Percentiles rank a stretch among this genome's conserved stretches.
These are phyloP conservation scores for Aristolochia californica DNA, from an alignment of 164 flowering plant species.

Conservation along the genomic window DNA sequence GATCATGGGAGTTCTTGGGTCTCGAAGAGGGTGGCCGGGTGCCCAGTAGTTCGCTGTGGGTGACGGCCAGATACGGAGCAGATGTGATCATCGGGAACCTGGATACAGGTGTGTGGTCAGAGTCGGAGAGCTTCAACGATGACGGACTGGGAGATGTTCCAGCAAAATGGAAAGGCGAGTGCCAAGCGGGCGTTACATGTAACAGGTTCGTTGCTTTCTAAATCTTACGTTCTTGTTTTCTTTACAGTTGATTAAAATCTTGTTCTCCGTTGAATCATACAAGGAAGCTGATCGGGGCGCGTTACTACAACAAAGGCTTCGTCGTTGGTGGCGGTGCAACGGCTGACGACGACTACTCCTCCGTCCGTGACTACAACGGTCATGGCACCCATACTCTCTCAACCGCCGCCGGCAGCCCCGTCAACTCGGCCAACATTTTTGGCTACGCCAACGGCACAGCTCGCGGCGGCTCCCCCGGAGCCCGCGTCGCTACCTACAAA, in stretches of 20 bases:
- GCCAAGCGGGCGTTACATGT: constrained; percentile 4
- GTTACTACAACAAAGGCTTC: constrained; percentile 11
- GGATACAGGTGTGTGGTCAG: constrained; percentile 9
- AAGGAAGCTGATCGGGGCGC: constrained; percentile 16
- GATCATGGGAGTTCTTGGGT: constrained; percentile 6
- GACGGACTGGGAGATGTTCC: constrained; percentile 7
- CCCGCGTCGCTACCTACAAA: constrained; percentile 14
- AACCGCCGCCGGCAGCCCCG: constrained; percentile 13
- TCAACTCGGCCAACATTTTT: constrained; percentile 2
- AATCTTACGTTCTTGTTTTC: background rate
- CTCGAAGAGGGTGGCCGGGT: background rate
- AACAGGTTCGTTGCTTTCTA: constrained; percentile 3
- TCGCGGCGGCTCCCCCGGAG: constrained; percentile 10
- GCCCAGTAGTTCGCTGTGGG: background rate
- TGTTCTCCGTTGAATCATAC: constrained; percentile 26
- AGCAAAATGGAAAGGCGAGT: constrained; percentile 7
- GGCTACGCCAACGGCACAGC: constrained; percentile 10
- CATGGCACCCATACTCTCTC: constrained; percentile 20
- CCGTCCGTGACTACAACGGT: constrained; percentile 10
- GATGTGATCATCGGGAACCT: constrained; percentile 8
- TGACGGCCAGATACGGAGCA: background rate
- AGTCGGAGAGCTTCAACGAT: constrained; percentile 11
- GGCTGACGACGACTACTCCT: background rate
- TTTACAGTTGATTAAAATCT: background rate
- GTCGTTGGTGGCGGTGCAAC: background rate